Base-by-base conservation (phyloP, 2,329 filamentous ascomycete species). In the Beauveria australis region DNA sequence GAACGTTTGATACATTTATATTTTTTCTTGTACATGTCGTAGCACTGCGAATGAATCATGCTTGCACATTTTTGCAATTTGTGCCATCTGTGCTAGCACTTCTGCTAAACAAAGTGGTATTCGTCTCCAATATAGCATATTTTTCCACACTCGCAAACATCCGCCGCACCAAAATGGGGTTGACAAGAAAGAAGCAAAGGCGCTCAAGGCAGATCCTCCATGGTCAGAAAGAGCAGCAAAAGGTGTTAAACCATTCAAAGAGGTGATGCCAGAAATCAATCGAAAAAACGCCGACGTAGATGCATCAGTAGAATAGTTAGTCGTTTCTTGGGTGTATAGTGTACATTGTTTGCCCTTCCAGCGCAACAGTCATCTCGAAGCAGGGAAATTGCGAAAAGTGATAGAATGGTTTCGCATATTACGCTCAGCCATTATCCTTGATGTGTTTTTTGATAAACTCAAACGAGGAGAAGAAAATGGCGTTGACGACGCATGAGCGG, bases 391-490 rank as follows among this genome's bases (percentile, higher is more conserved):
- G 14, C 12, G 30, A 19, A 16, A 7, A 52, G n/a, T 1, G 18
- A 16, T 22, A 19, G 30, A 22, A 1, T 16, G 12, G 2, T 30
- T 12, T 2, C 10, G 8, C 18, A 5, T 19, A 4, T 18, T 19
- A 16, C 7, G 8, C 48, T 61, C n/a, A 60, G 41, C 57, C 64
- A 82, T 74, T 10, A 76, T 73, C 68, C 82, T 61, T 81, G 73
- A 86, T 84, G 65, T 80, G 79, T 71, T 86, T 87, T 76, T 94
- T 94, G 67, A 90, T 82, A 67, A 91, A 87, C 75, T 95, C 91
- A 71, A 94, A 95, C 44, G 87, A 88, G 48, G 89, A 92, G 76
- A 95, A 95, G 80, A 95, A 95, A 68, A 95, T 89, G 66, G 90
- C 89, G 71, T 95, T 95, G 66, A 94, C 86, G 57, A 91, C 80